Evolutionary conservation across 2,329 filamentous ascomycete genomes (phyloP), one percentile per base, ranked within the genome.

Genomic region (Parastagonospora nodorum): DNA sequence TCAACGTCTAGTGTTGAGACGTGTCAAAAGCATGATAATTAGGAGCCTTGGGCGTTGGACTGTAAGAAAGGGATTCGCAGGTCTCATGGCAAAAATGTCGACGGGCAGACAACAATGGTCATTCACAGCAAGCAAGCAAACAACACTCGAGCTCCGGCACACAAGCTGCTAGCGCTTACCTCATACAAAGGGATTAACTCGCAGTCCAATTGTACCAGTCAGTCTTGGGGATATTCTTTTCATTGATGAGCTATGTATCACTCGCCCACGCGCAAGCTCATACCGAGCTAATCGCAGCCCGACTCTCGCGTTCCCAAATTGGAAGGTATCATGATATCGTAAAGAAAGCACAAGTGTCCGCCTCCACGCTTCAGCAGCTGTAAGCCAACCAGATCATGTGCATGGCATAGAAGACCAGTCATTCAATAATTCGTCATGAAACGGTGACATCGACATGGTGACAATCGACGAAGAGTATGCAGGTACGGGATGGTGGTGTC

Each of bases 401-500:
- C 51, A 39, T 50, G 32, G 50, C 48, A 51, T 57, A 50, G 47
- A 51, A 39, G 42, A 30, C 48, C 8, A 16, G 42, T 51, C 46
- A 53, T 55, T 54, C 57, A 53, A 57, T 60, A 51, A 59, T 44
- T 43, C 44, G 56, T 46, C 43, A 50, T 47, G 37, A 45, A 46
- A 40, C 53, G 44, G 60, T 61, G 58, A 50, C 57, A 60, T 60
- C 49, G 60, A 52, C 55, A 62, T 51, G 44, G 56, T 63, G 51
- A 45, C 61, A 58, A 59, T 56, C 58, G 52, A 58, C 59, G 57
- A 58, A 46, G 39, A 44, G 50, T 45, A 52, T 50, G 35, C 46
- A 48, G 45, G 49, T 60, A 45, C 58, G 56, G 60, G 59, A 59
- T 58, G 57, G 58, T 59, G 31, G 50, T 37, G 61, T 64, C 41